phyloP scores from a whole-genome alignment of 257 asterid genomes.

The Nicotiana knightiana region DNA sequence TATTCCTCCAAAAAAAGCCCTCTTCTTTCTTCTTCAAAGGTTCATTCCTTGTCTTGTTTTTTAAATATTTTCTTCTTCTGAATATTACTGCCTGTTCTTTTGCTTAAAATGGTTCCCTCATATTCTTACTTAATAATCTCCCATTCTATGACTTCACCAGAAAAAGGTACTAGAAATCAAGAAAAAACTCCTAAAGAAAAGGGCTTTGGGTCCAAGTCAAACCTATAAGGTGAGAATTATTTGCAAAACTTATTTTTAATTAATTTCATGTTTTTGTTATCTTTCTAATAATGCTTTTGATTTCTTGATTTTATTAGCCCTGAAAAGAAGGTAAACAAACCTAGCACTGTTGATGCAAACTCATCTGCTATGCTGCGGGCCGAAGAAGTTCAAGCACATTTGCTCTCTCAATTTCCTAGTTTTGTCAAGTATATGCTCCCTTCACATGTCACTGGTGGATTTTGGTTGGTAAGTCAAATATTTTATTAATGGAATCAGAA shows the following conservation, averaged over 20 bases:
- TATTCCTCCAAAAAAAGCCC: constrained; percentile 5
- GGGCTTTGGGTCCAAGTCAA: background rate
- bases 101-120: background rate
- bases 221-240: background rate
- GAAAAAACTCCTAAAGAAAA: constrained; percentile 7
- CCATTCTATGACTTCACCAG: constrained; percentile 2
- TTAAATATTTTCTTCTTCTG: background rate
- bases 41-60: background rate
- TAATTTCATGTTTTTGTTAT: background rate
- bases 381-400: constrained; percentile 29
- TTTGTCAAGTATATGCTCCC: constrained; percentile 43
- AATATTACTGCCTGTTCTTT: background rate
- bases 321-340: constrained; percentile 14
- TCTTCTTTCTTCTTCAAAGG: constrained; percentile 17
- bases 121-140: too few relatives aligned
- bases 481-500: background rate
- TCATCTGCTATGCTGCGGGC: constrained; percentile 34
- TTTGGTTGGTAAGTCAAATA: constrained; percentile 49
- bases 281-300: constrained; percentile 3
- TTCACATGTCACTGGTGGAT: constrained; percentile 52
- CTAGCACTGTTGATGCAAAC: constrained; percentile 12
- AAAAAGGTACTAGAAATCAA: constrained; percentile 4
- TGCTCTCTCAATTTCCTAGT: constrained; percentile 35
- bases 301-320: constrained; percentile 18
- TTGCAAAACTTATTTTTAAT: background rate